Conservation (phyloP, 257 asterid species). For the Penstemon eatonii region DNA sequence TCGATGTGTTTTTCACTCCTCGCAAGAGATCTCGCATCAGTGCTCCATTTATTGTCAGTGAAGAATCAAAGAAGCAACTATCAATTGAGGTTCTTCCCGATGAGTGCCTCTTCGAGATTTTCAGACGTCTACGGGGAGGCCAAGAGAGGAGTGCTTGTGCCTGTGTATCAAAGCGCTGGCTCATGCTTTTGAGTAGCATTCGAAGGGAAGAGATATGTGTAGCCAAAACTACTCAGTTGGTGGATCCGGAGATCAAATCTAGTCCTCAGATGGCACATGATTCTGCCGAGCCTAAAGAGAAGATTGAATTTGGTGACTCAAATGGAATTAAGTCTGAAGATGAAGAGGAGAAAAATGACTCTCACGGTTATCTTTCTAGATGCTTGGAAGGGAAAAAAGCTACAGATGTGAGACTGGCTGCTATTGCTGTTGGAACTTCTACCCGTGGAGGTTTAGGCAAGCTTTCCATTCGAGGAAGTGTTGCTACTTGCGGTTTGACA, state of each 20-base stretch:
- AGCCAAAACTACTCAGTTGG: slow-evolving; percentile 9
- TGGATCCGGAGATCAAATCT: slow-evolving; percentile 39
- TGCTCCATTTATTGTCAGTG: slow-evolving; percentile 60
- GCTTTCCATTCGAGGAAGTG: slow-evolving; percentile 77
- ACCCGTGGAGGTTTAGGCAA: slow-evolving; percentile 88
- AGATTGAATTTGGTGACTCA: slow-evolving; percentile 33
- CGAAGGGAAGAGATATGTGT: slow-evolving; percentile 52
- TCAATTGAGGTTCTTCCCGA: slow-evolving; percentile 90
- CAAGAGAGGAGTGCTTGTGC: slow-evolving; percentile 78
- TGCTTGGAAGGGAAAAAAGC: slow-evolving; percentile 89
- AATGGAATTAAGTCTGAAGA: slow-evolving; percentile 28
- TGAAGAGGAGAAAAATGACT: slow-evolving; percentile 39
- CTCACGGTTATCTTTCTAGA: slow-evolving; percentile 70
- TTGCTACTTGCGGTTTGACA: slow-evolving; percentile 56
- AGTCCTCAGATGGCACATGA: slow-evolving; percentile 27
- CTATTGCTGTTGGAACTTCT: slow-evolving; percentile 77
- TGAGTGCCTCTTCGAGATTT: slow-evolving; percentile 91
- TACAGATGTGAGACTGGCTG: slow-evolving; percentile 82
- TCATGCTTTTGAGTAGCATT: slow-evolving; percentile 79
- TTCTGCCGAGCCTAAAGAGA: slow-evolving; percentile 34
- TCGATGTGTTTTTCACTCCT: slow-evolving; percentile 68
- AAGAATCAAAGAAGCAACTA: slow-evolving; percentile 44
- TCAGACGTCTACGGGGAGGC: slow-evolving; percentile 71
- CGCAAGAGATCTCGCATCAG: slow-evolving; percentile 79
- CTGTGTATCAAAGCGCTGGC: slow-evolving; percentile 90